Conservation (phyloP, 2,329 filamentous ascomycete species). For the Fusarium oxysporum region DNA sequence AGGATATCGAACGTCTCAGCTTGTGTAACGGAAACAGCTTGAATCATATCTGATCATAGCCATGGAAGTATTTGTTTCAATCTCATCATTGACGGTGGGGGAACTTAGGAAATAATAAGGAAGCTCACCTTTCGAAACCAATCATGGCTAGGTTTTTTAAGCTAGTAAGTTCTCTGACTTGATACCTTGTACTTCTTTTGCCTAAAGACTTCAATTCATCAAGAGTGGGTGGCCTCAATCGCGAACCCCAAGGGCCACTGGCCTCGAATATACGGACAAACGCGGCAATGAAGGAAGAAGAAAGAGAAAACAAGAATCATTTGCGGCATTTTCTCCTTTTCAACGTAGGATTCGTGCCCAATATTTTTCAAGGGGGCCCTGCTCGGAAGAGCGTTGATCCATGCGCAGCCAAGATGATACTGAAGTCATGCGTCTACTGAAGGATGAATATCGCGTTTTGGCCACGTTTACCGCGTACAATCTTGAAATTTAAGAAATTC, state of each 20-base stretch:
- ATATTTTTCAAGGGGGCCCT: not conserved
- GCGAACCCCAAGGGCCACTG: not conserved
- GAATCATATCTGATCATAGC: conserved; percentile 18
- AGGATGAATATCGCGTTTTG: not conserved
- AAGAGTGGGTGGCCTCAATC: no score
- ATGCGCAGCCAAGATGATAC: not conserved
- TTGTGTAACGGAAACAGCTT: conserved; percentile 18
- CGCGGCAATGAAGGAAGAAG: rapidly evolving
- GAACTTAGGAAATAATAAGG: rapidly evolving
- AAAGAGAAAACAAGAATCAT: rapidly evolving
- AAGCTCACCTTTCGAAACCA: not conserved
- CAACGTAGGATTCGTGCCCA: not conserved
- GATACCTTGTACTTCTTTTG: rapidly evolving
- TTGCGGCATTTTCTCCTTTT: conserved; percentile 8
- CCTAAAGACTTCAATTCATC: rapidly evolving
- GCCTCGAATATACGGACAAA: rapidly evolving
- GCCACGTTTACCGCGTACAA: rapidly evolving
- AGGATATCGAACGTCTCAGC: not conserved
- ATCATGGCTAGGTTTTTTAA: not conserved
- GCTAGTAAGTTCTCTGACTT: not conserved
- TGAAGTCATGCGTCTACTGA: not conserved
- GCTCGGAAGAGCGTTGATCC: conserved; percentile 14
- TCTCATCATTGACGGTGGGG: not conserved
- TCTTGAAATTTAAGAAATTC: no score
- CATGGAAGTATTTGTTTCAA: conserved; percentile 26